phyloP scores from a whole-genome alignment of 805 yeast species.

The Hagleromyces aurorensis region DNA sequence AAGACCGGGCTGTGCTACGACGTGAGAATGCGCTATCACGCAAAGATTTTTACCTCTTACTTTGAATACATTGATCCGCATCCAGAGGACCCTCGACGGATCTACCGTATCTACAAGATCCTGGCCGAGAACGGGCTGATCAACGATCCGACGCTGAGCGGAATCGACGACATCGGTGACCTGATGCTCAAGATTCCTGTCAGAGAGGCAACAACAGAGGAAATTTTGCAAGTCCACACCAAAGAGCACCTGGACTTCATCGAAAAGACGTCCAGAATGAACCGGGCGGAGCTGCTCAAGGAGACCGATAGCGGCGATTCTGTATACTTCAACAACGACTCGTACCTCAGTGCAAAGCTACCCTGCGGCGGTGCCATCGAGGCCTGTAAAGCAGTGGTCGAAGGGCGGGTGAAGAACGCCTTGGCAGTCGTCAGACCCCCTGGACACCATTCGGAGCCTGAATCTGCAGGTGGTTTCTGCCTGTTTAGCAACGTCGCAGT shows the following conservation, averaged over 20 bases:
- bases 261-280: conserved; percentile 68
- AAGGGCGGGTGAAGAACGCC: conserved; percentile 84
- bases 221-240: conserved; percentile 79
- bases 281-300: conserved; percentile 63
- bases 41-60: conserved; percentile 84
- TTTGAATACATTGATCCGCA: conserved; percentile 96
- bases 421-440: conserved; percentile 97
- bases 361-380: conserved; percentile 97
- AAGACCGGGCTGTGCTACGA: conserved; percentile 95
- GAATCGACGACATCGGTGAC: conserved; percentile 70
- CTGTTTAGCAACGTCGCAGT: conserved; percentile 94
- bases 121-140: conserved; percentile 91
- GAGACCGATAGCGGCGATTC: conserved; percentile 92
- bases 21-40: conserved; percentile 95
- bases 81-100: conserved; percentile 97
- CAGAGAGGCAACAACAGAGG: conserved; percentile 81
- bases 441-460: conserved; percentile 99
- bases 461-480: conserved; percentile 94
- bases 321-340: conserved; percentile 88
- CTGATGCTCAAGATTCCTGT: conserved; percentile 85
- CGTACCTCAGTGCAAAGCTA: conserved; percentile 75
- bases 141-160: conserved; percentile 63
- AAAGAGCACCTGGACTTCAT: conserved; percentile 70
- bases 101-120: conserved; percentile 86
- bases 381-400: conserved; percentile 91